Evolutionary conservation across 2,329 filamentous ascomycete species (phyloP), one percentile per base, ranked within the genome.

Genomic region (Fusarium torreyae): DNA sequence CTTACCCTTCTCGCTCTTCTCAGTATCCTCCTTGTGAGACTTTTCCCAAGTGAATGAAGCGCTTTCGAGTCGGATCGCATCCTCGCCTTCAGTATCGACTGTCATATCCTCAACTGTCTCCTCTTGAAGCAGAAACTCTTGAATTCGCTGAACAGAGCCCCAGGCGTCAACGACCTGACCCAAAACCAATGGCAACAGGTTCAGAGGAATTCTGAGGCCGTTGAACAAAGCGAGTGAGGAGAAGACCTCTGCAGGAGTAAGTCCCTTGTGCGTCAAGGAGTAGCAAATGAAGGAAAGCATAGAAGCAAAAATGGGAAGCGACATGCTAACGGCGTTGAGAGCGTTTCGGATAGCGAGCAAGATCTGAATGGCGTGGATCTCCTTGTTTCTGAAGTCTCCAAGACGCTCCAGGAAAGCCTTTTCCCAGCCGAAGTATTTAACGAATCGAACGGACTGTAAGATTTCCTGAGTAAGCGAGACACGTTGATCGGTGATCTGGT

Each of bases 391-490:
- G 65, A 97, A 92, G 24, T 89, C 86, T 50, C 89, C 88, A 17
- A 98, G 85, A 15, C 94, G 89, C 51, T 89, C 85, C 14, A 98
- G 82, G 76, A 98, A 98, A 34, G 93, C 92, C 60, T 87, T 91
- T 77, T 98, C 95, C 95, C 95, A 98, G 9, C 94, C 94, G 77
- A 98, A 98, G 79, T 89, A 98, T 79, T 98, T 98, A 81, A 98
- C 95, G 75, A 98, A 98, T 26, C 94, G 89, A 24, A 98, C 94
- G 0, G 94, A 93, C 71, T 94, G 91, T 15, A 98, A 76, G 52
- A 98, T 97, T 77, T 98, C 95, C 77, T 98, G 94, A 0, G 94
- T 98, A 34, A 98, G 83, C 53, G 92, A 92, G 9, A 98, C 94
- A 67, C 95, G 89, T 80, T 97, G 92, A 77, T 98, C 95, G 3